Base-by-base conservation (phyloP, 768 basidiomycete species). In the Stropharia rugosoannulata region DNA sequence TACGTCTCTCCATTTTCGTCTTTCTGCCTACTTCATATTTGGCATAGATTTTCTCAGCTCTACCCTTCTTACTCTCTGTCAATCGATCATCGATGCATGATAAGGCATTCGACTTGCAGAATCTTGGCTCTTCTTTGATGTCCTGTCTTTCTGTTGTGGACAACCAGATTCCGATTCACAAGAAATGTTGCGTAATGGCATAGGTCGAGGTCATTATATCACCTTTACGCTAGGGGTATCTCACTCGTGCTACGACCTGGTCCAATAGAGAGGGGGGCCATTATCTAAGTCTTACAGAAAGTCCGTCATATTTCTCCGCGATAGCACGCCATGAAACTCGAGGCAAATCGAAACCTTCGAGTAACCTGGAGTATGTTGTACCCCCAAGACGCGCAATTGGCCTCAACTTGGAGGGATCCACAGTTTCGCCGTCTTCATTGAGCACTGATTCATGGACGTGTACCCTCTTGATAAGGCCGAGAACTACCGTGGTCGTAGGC, bases 311-410 rank as follows among this genome's bases (percentile, higher is more conserved):
- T 39, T 55, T 53, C 16, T 66, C 66, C 19, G 57, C 59, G 37
- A 66, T 61, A 29, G 49, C 55, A 50, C 72, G 69, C 78, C 76
- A 77, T 13, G 72, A 68, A 27, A 70, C 59, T 27, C 74, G 68
- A 27, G 76, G 73, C 46, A 85, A 58, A 55, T 80, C 74, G 63
- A 80, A 82, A 19, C 75, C 75, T 49, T 81, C 79, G 73, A 79
- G 29, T 67, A 68, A 22, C 39, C 79, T 68, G 5, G 76, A 76
- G 66, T 85, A 89, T 44, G 72, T 73, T 32, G 70, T 72, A 9
- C 81, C 85, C 35, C 82, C 86, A 35, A 90, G 68, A 41, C 88
- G 74, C 12, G 76, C 75, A 44, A 85, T 68, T 5, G 79, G 71
- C 5, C 75, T 72, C 49, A 84, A 71, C 67, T 80, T 82, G 6